Base-by-base conservation (phyloP, 768 basidiomycete genomes). In the Leccinellum rugosiceps region DNA sequence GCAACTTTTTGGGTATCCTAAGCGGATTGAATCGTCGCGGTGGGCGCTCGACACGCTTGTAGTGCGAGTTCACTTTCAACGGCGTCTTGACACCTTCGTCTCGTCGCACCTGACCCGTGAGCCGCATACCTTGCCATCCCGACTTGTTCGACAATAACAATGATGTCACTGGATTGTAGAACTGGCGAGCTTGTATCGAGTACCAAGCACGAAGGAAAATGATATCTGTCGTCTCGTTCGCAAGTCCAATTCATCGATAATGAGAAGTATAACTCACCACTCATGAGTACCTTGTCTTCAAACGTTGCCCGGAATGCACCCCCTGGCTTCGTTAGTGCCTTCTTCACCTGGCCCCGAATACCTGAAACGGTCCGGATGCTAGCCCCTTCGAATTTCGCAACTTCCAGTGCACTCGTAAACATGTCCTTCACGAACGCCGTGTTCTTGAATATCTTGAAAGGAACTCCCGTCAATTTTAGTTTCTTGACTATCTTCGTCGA, bases 371-470 rank as follows among this genome's bases (percentile, higher is more conserved):
- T 98, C 58, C 87, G 80, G 55, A 99, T 84, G 70, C 89, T 93
- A n/a, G 97, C 97, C 17, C 97, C 97, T 72, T 99, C 97, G 64
- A 99, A 98, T 73, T 97, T 98, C 56, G 94, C 94, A 13, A 98
- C 94, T 73, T 99, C 97, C 31, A 98, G 80, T 31, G 93, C 87
- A 56, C 84, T 86, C 53, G 75, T 87, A 77, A 99, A 99, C 97
- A 99, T 99, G 67, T 97, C 93, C 78, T 88, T 93, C 64, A 99
- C 77, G 73, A 98, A 99, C 3, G 94, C 97, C 13, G 97, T 99
- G 74, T 99, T 99, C 77, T 98, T 98, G 82, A 90, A 99, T 58
- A 98, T 94, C 80, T 98, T 98, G 77, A 87, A 93, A 25, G 96
- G 97, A 31, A 86, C 82, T 30, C 97, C 97, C 1, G 94, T 98